Conservation (phyloP, 805 yeast genomes). For the Tetrapisispora nanseiensis region DNA sequence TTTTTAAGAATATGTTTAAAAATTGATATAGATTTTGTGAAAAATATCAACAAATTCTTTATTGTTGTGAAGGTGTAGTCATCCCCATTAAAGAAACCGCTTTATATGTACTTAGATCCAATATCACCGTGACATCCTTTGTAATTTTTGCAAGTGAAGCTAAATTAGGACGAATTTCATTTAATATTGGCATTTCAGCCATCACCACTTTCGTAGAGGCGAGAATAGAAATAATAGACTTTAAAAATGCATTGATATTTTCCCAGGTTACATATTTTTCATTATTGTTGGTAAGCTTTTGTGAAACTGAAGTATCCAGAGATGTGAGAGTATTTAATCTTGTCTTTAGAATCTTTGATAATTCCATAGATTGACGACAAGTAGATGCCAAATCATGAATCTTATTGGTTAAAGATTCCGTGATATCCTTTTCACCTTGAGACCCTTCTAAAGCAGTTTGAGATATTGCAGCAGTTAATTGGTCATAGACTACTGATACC, state of each 20-base stretch:
- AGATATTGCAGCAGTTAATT: slow-evolving; percentile 57
- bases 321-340: slow-evolving; percentile 42
- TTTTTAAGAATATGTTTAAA: too few species aligned
- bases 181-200: slow-evolving; percentile 68
- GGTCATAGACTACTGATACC: slow-evolving; percentile 71
- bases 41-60: too few species aligned
- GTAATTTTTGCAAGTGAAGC: slow-evolving; percentile 79
- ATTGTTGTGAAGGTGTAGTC: slow-evolving; percentile 4
- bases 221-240: slow-evolving; percentile 72
- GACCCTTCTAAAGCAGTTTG: slow-evolving; percentile 52
- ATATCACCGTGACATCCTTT: slow-evolving; percentile 80
- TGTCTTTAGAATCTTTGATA: slow-evolving; percentile 54
- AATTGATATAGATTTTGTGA: too few species aligned
- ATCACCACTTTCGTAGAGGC: slow-evolving; percentile 77
- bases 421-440: slow-evolving; percentile 30
- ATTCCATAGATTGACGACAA: slow-evolving; percentile 74
- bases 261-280: slow-evolving; percentile 72
- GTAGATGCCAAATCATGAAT: slow-evolving; percentile 70
- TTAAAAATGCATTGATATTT: slow-evolving; percentile 70
- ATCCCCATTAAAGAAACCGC: slow-evolving; percentile 18
- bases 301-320: slow-evolving; percentile 11
- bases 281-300: slow-evolving; percentile 33
- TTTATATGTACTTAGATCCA: slow-evolving; percentile 56
- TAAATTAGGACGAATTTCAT: slow-evolving; percentile 70
- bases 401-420: slow-evolving; percentile 37